Conservation (phyloP, 768 basidiomycete genomes). For the Lyophyllum atratum region DNA sequence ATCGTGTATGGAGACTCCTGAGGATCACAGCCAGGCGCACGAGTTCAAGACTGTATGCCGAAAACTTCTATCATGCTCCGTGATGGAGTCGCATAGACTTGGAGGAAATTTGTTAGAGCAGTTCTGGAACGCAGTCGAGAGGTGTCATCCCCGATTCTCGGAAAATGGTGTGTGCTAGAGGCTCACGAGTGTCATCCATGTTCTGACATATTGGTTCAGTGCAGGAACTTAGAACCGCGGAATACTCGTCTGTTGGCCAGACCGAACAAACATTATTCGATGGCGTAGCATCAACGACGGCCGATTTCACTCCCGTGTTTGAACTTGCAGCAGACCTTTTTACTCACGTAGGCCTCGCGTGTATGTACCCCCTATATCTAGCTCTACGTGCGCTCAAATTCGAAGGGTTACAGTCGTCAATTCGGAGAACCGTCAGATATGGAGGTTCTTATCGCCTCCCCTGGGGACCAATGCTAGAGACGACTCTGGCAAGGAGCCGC, state of each 20-base stretch:
- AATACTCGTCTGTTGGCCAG: conserved; percentile 14
- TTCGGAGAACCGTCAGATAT: conserved; percentile 2
- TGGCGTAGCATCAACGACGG: conserved; percentile 4
- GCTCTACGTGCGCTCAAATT: background rate
- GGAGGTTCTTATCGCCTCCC: conserved; percentile 3
- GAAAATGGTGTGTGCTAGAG: conserved; percentile 18
- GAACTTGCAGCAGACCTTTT: conserved; percentile 17
- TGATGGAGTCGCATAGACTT: conserved; percentile 18
- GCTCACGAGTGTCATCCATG: background rate
- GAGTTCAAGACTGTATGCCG: conserved; percentile 15
- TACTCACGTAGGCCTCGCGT: conserved; percentile 19
- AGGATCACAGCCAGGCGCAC: background rate
- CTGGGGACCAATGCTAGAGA: background rate
- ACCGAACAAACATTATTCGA: conserved; percentile 16
- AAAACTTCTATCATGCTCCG: conserved; percentile 17
- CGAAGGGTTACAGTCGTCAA: conserved; percentile 7
- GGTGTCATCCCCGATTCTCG: conserved; percentile 20
- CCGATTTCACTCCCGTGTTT: conserved; percentile 16
- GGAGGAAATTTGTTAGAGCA: conserved; percentile 19
- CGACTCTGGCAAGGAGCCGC: background rate
- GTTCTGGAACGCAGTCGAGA: conserved; percentile 17
- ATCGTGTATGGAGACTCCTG: conserved; percentile 10
- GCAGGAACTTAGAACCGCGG: conserved; percentile 13
- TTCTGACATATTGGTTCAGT: conserved; percentile 6
- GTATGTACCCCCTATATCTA: conserved; percentile 1